phyloP scores from a whole-genome alignment of 2,329 filamentous ascomycete species.

The Fonsecaea multimorphosa region DNA sequence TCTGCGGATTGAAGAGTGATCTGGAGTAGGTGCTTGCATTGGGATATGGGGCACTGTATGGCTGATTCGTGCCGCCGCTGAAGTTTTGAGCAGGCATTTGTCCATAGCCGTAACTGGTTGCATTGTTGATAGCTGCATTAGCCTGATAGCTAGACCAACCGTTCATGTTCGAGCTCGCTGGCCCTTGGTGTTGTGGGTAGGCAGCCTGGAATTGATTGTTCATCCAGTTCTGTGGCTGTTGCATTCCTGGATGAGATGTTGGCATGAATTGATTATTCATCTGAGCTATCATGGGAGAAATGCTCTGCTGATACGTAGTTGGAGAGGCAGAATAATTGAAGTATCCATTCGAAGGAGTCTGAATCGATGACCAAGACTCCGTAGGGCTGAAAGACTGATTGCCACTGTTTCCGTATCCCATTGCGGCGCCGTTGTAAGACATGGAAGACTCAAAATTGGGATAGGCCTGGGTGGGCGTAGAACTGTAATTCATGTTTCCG shows the following conservation, averaged over 20 bases:
- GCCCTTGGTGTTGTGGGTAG: constrained; percentile 49
- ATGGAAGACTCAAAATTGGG: constrained; percentile 34
- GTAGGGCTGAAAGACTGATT: constrained; percentile 23
- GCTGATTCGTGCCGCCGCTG: constrained; percentile 55
- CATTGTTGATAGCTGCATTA: constrained; percentile 40
- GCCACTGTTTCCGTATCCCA: constrained; percentile 22
- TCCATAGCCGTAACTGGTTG: constrained; percentile 73
- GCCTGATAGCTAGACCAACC: constrained; percentile 32
- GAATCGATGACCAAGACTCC: constrained; percentile 32
- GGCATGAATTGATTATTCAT: constrained; percentile 40
- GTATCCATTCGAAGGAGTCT: constrained; percentile 24
- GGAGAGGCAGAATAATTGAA: constrained; percentile 30
- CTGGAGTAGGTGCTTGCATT: constrained; percentile 84
- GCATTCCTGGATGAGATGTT: constrained; percentile 41
- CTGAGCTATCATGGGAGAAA: constrained; percentile 30
- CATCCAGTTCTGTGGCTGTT: constrained; percentile 43
- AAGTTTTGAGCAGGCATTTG: constrained; percentile 76
- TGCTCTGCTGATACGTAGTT: constrained; percentile 26
- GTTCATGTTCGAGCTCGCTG: constrained; percentile 44
- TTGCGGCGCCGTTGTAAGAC: constrained; percentile 21
- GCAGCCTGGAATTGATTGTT: constrained; percentile 49
- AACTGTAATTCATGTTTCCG: constrained; percentile 33
- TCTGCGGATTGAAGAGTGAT: constrained; percentile 91
- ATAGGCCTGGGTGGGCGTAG: constrained; percentile 36
- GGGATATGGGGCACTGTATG: constrained; percentile 66